Conservation (phyloP, 108 stramenopile genomes). For the Bacterosira constricta region DNA sequence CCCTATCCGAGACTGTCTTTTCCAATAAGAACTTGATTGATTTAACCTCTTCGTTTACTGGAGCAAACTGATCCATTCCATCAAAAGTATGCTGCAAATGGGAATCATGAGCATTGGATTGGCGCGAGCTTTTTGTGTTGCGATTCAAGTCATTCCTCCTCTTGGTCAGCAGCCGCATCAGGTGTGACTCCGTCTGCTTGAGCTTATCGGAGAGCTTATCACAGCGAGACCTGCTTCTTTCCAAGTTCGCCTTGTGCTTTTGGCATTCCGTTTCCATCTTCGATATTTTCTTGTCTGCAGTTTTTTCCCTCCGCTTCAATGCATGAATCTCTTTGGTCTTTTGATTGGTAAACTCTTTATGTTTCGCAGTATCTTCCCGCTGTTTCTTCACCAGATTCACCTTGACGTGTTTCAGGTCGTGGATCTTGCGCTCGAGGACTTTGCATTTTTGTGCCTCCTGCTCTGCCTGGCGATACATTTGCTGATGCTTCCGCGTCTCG, state of each 20-base stretch:
- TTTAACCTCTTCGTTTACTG: conserved; percentile 55
- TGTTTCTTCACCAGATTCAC: conserved; percentile 77
- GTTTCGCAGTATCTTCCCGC: conserved; percentile 63
- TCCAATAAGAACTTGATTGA: conserved; percentile 71
- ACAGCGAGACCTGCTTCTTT: conserved; percentile 64
- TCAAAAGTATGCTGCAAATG: not conserved
- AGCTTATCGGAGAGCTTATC: conserved; percentile 75
- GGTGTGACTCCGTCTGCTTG: conserved; percentile 80
- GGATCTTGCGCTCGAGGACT: conserved; percentile 76
- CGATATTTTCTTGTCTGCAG: conserved; percentile 57
- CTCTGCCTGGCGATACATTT: conserved; percentile 78
- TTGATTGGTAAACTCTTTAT: conserved; percentile 68
- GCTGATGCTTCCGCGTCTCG: conserved; percentile 75
- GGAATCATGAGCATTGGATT: not conserved
- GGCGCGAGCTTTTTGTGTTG: conserved; percentile 10
- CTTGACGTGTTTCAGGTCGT: conserved; percentile 76
- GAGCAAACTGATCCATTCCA: conserved; percentile 37
- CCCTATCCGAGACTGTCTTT: conserved; percentile 66
- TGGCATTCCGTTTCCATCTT: conserved; percentile 75
- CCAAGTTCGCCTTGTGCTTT: conserved; percentile 70
- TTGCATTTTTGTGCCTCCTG: conserved; percentile 72
- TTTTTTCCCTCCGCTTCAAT: conserved; percentile 72
- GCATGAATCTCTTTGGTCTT: conserved; percentile 79
- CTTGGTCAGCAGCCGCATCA: conserved; percentile 75
- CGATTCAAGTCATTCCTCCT: conserved; percentile 54